Conservation (phyloP, 805 yeast species). For the Saccharomycopsis sp. region DNA sequence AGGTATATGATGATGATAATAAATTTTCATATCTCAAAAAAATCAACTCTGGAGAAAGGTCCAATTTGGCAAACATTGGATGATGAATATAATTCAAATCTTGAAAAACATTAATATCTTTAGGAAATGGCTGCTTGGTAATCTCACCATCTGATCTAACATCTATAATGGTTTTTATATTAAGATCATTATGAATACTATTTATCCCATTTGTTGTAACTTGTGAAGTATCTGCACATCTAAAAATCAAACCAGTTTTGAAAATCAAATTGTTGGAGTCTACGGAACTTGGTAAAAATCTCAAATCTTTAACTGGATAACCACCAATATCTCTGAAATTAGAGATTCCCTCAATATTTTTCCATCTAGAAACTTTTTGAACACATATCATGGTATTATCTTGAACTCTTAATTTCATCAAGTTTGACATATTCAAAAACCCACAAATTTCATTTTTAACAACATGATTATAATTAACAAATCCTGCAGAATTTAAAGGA, state of each 20-base stretch:
- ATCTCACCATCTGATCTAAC: constrained; percentile 55
- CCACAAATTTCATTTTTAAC: constrained; percentile 40
- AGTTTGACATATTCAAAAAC: background rate
- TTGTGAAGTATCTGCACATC: constrained; percentile 51
- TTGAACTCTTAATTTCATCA: background rate
- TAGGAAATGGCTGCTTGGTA: constrained; percentile 22
- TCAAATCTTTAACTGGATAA: constrained; percentile 25
- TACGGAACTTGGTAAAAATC: background rate
- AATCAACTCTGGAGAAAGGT: constrained; percentile 55
- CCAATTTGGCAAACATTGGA: constrained; percentile 26
- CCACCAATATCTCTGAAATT: constrained; percentile 83
- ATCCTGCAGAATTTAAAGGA: constrained; percentile 36
- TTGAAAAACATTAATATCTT: too few species aligned
- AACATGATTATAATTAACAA: constrained; percentile 46
- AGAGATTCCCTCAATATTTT: constrained; percentile 50
- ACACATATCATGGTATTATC: background rate
- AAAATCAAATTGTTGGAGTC: background rate
- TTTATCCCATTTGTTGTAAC: constrained; percentile 41
- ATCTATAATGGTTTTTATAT: constrained; percentile 51
- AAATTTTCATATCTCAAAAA: constrained; percentile 45
- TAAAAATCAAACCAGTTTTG: constrained; percentile 28
- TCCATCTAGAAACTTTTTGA: constrained; percentile 30
- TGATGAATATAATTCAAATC: constrained; percentile 10
- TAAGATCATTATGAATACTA: constrained; percentile 26
- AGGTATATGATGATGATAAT: constrained; percentile 40